Percentiles rank a stretch among this genome's conserved stretches.
These are phyloP conservation scores for Fusarium coffeatum DNA, from an alignment of 2,329 filamentous ascomycete genomes.

Conservation along the genomic window DNA sequence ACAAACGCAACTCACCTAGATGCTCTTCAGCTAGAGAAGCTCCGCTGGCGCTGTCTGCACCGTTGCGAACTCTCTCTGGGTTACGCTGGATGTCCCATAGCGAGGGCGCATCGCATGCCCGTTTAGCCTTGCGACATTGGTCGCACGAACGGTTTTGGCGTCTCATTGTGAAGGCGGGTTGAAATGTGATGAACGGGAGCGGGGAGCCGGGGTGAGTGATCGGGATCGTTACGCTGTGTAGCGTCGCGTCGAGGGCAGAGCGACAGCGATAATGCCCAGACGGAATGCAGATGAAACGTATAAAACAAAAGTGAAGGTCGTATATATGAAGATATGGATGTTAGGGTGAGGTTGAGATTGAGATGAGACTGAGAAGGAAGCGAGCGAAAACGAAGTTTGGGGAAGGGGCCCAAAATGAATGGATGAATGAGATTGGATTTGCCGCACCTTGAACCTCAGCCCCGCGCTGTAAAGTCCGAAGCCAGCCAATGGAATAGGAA, in stretches of 20 bases:
- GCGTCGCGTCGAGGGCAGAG: constrained; percentile 26
- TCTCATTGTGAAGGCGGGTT: constrained; percentile 37
- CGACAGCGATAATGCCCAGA: constrained; percentile 10
- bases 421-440: constrained; percentile 42
- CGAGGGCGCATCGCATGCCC: constrained; percentile 47
- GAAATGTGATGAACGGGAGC: constrained; percentile 8
- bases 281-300: neutral
- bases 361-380: constrained; percentile 26
- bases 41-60: constrained; percentile 34
- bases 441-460: constrained; percentile 28
- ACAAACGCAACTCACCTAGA: constrained; percentile 39
- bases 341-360: constrained; percentile 19
- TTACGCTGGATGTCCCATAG: constrained; percentile 48
- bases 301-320: constrained; percentile 9
- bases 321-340: constrained; percentile 15
- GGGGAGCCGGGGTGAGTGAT: constrained; percentile 9
- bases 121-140: constrained; percentile 47
- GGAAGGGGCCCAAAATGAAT: constrained; percentile 37
- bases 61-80: constrained; percentile 41
- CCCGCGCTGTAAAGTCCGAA: constrained; percentile 33
- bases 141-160: constrained; percentile 47
- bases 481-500: constrained; percentile 8
- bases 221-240: constrained; percentile 9
- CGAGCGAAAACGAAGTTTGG: constrained; percentile 10
- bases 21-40: constrained; percentile 45